These are phyloP conservation scores for Aspergillus novofumigatus DNA, from an alignment of 2,329 filamentous ascomycete genomes.

Conservation along the genomic window DNA sequence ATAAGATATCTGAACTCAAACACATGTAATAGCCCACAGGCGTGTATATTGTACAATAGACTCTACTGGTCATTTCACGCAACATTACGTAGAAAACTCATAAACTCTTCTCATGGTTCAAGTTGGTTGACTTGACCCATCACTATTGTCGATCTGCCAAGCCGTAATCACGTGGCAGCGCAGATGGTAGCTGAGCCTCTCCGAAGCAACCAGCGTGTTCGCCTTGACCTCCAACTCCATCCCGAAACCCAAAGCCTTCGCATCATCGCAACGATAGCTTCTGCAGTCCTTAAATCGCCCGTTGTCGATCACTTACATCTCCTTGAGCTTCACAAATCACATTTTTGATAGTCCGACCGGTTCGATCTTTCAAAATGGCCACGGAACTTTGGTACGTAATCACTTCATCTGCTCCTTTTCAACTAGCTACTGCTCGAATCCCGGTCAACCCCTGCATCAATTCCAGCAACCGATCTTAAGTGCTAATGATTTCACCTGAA, in stretches of 20 bases:
- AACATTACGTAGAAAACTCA: neutral
- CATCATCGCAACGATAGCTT: constrained; percentile 25
- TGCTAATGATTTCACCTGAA: constrained; percentile 25
- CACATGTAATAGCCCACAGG: neutral
- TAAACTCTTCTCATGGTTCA: neutral
- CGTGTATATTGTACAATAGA: neutral
- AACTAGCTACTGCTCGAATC: neutral
- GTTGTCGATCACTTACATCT: constrained; percentile 12
- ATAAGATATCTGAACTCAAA: neutral
- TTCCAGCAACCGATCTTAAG: neutral
- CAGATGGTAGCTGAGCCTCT: constrained; percentile 20
- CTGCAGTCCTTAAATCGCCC: constrained; percentile 20
- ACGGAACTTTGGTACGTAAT: constrained; percentile 75
- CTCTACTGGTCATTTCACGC: neutral
- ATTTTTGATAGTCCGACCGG: constrained; percentile 13
- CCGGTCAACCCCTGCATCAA: neutral
- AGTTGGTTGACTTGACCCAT: neutral
- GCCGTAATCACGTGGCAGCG: constrained; percentile 27
- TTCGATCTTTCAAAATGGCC: constrained; percentile 54
- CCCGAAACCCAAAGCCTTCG: constrained; percentile 23
- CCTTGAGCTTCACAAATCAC: constrained; percentile 12
- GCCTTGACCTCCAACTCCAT: constrained; percentile 31
- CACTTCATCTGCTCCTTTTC: constrained; percentile 30
- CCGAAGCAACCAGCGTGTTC: constrained; percentile 34
- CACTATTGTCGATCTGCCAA: constrained; percentile 19